phyloP scores from a whole-genome alignment of 2,329 filamentous ascomycete genomes.

The Alternaria gansuensis region DNA sequence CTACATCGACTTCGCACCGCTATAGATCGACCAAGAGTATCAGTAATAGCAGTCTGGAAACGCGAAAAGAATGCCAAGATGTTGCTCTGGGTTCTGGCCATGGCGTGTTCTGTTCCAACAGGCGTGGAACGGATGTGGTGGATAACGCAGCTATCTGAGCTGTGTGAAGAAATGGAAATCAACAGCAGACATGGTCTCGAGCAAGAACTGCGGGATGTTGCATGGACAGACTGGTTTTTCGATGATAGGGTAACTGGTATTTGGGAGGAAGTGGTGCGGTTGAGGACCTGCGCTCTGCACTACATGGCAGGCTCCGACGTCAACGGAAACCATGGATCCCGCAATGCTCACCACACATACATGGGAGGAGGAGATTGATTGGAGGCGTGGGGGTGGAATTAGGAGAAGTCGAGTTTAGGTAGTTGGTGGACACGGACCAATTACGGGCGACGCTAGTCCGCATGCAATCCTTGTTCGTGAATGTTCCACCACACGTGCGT shows the following conservation, averaged over 20 bases:
- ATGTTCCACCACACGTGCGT: conserved; percentile 17
- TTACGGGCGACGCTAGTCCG: conserved; percentile 11
- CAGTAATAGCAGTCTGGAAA: conserved; percentile 17
- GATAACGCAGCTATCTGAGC: conserved; percentile 26
- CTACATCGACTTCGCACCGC: conserved; percentile 7
- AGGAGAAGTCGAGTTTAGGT: neutral
- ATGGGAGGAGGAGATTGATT: neutral
- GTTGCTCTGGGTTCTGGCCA: conserved; percentile 36
- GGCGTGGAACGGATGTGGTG: conserved; percentile 27
- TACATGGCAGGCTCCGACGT: neutral
- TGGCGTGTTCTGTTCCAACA: conserved; percentile 25
- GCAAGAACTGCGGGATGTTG: conserved; percentile 26
- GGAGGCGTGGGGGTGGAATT: neutral
- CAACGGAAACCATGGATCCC: neutral
- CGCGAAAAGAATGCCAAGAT: conserved; percentile 29
- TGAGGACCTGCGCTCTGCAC: neutral
- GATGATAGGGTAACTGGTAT: conserved; percentile 18
- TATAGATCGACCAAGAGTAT: conserved; percentile 1
- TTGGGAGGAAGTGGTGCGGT: conserved; percentile 9
- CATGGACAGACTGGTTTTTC: conserved; percentile 39
- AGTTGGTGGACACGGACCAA: conserved; percentile 20
- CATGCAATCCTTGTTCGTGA: conserved; percentile 16
- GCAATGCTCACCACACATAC: neutral
- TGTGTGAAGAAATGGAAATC: conserved; percentile 13
- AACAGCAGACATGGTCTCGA: conserved; percentile 20